Evolutionary conservation across 805 yeast species (phyloP).

Genomic region (Yarrowia yakushimensis): DNA sequence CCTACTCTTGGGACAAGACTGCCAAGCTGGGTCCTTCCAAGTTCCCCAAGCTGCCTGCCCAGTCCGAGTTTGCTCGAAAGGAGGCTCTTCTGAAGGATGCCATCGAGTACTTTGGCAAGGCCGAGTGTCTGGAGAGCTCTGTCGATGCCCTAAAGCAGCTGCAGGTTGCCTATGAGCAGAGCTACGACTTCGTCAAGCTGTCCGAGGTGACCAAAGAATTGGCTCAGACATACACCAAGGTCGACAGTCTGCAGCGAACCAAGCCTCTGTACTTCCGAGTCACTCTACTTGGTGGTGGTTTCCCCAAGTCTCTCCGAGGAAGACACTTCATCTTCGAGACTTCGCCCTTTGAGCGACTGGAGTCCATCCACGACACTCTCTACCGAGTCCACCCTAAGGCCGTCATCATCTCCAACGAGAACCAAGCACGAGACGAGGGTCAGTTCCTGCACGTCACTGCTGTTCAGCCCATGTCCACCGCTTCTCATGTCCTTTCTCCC

Average conservation of each 20-base stretch:
- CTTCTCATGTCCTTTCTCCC: slow-evolving; percentile 27
- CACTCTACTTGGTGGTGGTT: slow-evolving; percentile 77
- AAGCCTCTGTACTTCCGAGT: slow-evolving; percentile 78
- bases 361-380: slow-evolving; percentile 74
- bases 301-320: slow-evolving; percentile 72
- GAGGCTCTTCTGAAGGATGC: slow-evolving; percentile 67
- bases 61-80: slow-evolving; percentile 75
- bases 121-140: slow-evolving; percentile 75
- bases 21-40: slow-evolving; percentile 51
- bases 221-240: slow-evolving; percentile 60
- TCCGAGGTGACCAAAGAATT: slow-evolving; percentile 66
- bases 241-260: slow-evolving; percentile 66
- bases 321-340: slow-evolving; percentile 82
- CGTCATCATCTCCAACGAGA: slow-evolving; percentile 55
- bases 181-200: slow-evolving; percentile 73
- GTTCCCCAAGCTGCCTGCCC: slow-evolving; percentile 74
- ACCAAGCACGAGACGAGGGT: slow-evolving; percentile 64
- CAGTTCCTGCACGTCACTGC: slow-evolving; percentile 67
- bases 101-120: slow-evolving; percentile 65
- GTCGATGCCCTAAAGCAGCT: slow-evolving; percentile 73
- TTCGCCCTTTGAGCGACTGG: slow-evolving; percentile 78
- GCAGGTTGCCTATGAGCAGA: slow-evolving; percentile 67
- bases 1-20: slow-evolving; percentile 62
- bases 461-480: slow-evolving; percentile 53
- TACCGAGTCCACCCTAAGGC: slow-evolving; percentile 79